Percentiles rank a stretch among this genome's conserved stretches.
Evolutionary conservation across 2,329 filamentous ascomycete genomes (phyloP).

Genomic region (Curvularia hawaiiensis): DNA sequence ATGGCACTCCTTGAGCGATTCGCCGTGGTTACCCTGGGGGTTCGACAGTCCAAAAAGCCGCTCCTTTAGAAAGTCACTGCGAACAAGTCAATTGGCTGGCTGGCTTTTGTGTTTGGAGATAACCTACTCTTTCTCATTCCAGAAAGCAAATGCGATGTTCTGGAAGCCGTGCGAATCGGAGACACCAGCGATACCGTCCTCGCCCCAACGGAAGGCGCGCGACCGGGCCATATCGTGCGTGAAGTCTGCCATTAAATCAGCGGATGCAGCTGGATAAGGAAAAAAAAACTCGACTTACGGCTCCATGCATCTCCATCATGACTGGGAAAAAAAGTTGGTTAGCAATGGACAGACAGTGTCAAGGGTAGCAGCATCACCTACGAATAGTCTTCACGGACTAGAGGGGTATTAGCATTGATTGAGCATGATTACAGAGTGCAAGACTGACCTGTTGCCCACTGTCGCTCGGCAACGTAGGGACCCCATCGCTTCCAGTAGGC

Average conservation of each 20-base stretch:
- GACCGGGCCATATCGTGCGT: constrained; percentile 90
- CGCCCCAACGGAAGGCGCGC: constrained; percentile 91
- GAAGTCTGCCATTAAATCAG: constrained; percentile 69
- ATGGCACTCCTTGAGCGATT: constrained; percentile 95
- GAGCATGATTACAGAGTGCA: not conserved
- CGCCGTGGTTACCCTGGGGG: constrained; percentile 95
- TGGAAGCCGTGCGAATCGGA: constrained; percentile 90
- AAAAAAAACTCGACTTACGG: constrained; percentile 63
- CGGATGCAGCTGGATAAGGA: constrained; percentile 1
- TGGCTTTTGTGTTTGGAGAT: not conserved
- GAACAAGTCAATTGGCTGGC: constrained; percentile 47
- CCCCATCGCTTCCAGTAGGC: constrained; percentile 99
- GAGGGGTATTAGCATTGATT: constrained; percentile 35
- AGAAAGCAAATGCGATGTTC: constrained; percentile 95
- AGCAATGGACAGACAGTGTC: constrained; percentile 22
- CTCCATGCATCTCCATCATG: constrained; percentile 93
- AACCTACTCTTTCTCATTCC: constrained; percentile 92
- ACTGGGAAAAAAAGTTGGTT: constrained; percentile 49
- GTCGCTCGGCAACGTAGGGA: constrained; percentile 88
- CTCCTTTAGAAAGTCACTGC: constrained; percentile 89
- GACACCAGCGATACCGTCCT: constrained; percentile 95
- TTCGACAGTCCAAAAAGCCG: constrained; percentile 94
- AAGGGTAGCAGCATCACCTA: constrained; percentile 49
- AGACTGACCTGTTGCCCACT: constrained; percentile 86
- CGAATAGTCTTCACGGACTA: constrained; percentile 91